Percentiles rank a stretch among this genome's conserved stretches.
phyloP scores from a whole-genome alignment of 2,329 filamentous ascomycete genomes.

The Apiospora phragmitis region DNA sequence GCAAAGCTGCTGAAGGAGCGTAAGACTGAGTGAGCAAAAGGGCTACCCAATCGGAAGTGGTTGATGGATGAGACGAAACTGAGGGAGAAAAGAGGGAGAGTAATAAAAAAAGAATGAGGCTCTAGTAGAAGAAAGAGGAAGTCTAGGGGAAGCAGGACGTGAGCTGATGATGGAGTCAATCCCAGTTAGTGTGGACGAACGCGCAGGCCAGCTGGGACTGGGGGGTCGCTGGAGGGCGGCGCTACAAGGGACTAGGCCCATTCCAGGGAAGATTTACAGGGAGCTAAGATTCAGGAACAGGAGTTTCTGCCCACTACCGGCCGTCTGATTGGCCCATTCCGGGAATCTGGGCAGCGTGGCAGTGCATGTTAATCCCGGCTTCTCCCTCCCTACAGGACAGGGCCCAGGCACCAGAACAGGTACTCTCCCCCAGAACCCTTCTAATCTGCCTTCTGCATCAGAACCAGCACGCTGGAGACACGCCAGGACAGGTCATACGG shows the following conservation, averaged over 20 bases:
- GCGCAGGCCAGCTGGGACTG: not conserved
- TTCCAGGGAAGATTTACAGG: not conserved
- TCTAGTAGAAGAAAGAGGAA: not conserved
- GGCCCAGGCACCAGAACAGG: not conserved
- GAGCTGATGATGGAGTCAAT: not conserved
- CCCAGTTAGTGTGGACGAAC: not conserved
- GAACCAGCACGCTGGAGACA: not conserved
- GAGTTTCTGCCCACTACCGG: not conserved
- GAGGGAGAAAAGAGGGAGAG: not conserved
- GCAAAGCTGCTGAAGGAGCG: not conserved
- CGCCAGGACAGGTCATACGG: not conserved
- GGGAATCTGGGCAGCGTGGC: constrained; percentile 1
- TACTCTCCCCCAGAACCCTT: not conserved
- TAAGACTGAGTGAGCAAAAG: constrained; percentile 2
- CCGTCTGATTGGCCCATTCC: not conserved
- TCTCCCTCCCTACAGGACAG: not conserved
- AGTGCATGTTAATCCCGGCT: not conserved
- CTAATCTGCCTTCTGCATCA: not conserved
- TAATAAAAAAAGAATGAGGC: constrained; percentile 4
- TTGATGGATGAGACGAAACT: not conserved
- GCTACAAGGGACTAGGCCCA: not conserved
- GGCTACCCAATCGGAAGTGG: not conserved
- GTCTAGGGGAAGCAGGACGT: not conserved
- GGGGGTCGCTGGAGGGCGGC: not conserved
- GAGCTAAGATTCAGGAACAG: constrained; percentile 4